Conservation (phyloP, 78 protist genomes). For the Planoprotostelium fungivorum region DNA sequence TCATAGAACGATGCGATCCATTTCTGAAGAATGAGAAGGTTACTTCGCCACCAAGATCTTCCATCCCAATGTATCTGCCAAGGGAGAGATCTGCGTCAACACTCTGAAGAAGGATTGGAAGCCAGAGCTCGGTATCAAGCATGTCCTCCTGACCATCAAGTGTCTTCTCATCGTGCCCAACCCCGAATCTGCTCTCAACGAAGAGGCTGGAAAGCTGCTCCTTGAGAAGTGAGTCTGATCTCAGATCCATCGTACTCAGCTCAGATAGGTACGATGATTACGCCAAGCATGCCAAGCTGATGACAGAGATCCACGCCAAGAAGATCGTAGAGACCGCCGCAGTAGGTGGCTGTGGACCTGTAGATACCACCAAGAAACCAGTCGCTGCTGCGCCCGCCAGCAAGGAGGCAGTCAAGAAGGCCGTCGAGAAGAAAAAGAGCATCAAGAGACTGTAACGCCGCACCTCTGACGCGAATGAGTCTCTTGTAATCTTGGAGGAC, state of each 20-base stretch:
- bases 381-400: not conserved
- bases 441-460: not conserved
- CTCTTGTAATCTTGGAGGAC: too few relatives aligned
- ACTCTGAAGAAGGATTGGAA: slow-evolving; percentile 97
- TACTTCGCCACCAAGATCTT: slow-evolving; percentile 91
- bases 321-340: not conserved
- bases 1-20: not conserved
- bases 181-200: slow-evolving; percentile 98
- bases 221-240: slow-evolving; percentile 75
- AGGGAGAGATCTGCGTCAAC: slow-evolving; percentile 98
- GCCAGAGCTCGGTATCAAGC: slow-evolving; percentile 77
- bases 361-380: not conserved
- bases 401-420: not conserved
- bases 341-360: not conserved
- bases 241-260: not conserved
- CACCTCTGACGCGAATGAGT: too few relatives aligned
- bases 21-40: slow-evolving; percentile 49
- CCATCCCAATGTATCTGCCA: slow-evolving; percentile 94
- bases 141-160: slow-evolving; percentile 84
- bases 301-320: slow-evolving; percentile 77
- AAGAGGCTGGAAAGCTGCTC: slow-evolving; percentile 93
- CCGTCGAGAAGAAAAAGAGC: not conserved
- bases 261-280: slow-evolving; percentile 64
- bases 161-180: slow-evolving; percentile 96
- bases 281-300: slow-evolving; percentile 73